Percentiles rank a stretch among this genome's conserved stretches.
phyloP scores from a whole-genome alignment of 106 monocot genomes.

The Vanilla planifolia region DNA sequence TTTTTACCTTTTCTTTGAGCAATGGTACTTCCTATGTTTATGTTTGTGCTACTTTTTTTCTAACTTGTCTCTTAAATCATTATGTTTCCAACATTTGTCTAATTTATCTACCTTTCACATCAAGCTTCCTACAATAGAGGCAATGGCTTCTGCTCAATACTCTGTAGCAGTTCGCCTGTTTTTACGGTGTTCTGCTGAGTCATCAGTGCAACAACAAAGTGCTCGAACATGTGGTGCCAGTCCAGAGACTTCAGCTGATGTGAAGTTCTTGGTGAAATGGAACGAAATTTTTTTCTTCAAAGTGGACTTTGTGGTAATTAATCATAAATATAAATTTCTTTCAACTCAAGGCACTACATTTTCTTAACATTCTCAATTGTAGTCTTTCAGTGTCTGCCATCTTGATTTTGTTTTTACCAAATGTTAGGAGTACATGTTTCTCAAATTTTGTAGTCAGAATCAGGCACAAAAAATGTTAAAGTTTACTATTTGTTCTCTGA shows the following conservation, averaged over 20 bases:
- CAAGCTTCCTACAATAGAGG: slow-evolving; percentile 39
- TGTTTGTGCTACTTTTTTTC: background rate
- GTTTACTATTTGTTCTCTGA: too few relatives aligned
- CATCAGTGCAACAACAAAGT: slow-evolving; percentile 50
- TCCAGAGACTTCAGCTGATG: slow-evolving; percentile 24
- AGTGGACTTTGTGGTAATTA: slow-evolving; percentile 65
- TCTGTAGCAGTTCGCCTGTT: slow-evolving; percentile 38
- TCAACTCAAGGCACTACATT: background rate
- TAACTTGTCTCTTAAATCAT: background rate
- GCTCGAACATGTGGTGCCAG: slow-evolving; percentile 67
- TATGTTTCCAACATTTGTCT: too few relatives aligned
- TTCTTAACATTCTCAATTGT: background rate
- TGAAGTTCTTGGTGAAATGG: slow-evolving; percentile 51
- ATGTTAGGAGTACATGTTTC: too few relatives aligned
- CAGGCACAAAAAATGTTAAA: too few relatives aligned
- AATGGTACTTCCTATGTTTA: too few relatives aligned
- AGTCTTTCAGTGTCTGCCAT: background rate
- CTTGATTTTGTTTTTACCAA: background rate
- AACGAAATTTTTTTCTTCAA: slow-evolving; percentile 85
- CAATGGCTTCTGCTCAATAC: slow-evolving; percentile 37
- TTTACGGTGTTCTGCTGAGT: slow-evolving; percentile 18
- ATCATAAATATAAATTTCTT: too few relatives aligned
- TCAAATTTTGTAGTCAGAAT: too few relatives aligned
- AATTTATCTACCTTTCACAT: background rate
- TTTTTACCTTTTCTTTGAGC: background rate